phyloP scores from a whole-genome alignment of 78 protist genomes.

The Protostelium mycophagum region DNA sequence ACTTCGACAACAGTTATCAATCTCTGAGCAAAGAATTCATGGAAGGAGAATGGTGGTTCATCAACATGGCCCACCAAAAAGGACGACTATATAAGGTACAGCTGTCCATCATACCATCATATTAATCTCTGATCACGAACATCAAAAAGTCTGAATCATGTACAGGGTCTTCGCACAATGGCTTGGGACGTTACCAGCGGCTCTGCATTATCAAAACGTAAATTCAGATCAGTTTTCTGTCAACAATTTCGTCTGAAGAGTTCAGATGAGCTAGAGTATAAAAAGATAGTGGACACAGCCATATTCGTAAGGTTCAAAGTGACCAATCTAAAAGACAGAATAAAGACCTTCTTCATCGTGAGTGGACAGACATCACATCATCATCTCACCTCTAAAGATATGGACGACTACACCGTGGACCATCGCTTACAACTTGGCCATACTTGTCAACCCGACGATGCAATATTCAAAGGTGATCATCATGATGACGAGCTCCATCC shows the following conservation, averaged over 20 bases:
- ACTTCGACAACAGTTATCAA: constrained; percentile 9
- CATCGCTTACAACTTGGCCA: constrained; percentile 15
- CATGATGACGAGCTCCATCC: background rate
- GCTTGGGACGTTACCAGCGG: constrained; percentile 11
- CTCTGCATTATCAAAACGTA: constrained; percentile 5
- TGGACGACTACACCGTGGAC: constrained; percentile 28
- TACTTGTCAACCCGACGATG: background rate
- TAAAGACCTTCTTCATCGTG: background rate
- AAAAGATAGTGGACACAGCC: constrained; percentile 1
- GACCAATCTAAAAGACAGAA: background rate
- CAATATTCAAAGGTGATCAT: background rate
- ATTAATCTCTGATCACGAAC: background rate
- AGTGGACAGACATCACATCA: background rate
- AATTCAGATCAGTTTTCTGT: background rate
- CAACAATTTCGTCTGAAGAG: background rate
- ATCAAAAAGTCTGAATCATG: background rate
- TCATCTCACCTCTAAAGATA: background rate
- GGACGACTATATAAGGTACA: background rate
- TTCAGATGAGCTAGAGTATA: constrained; percentile 8
- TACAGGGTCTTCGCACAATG: constrained; percentile 4
- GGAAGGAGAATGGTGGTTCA: constrained; percentile 16
- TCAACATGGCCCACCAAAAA: background rate
- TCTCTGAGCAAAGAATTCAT: background rate
- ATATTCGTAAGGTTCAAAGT: background rate
- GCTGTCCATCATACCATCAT: too few relatives aligned